Evolutionary conservation across 257 asterid species (phyloP).

Genomic region (Sherardia arvensis): DNA sequence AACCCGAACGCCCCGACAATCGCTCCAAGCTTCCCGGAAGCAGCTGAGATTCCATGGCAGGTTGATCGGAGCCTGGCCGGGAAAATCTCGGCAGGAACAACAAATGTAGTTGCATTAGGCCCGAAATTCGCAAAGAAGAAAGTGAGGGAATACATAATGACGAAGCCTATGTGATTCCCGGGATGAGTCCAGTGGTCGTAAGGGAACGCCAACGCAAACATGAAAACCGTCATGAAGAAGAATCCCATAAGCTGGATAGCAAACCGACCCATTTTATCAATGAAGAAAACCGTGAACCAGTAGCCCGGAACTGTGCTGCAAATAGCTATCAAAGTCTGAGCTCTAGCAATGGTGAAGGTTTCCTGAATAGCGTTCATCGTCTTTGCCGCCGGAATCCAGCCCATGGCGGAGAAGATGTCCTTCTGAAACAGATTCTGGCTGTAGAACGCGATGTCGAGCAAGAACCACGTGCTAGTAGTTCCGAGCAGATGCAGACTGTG

Average conservation of each 20-base stretch:
- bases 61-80: slow-evolving; percentile 59
- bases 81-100: slow-evolving; percentile 63
- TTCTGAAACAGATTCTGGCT: slow-evolving; percentile 59
- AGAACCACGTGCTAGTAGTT: slow-evolving; percentile 47
- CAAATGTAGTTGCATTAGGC: slow-evolving; percentile 54
- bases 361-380: slow-evolving; percentile 41
- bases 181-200: slow-evolving; percentile 47
- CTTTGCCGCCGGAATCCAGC: slow-evolving; percentile 55
- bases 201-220: slow-evolving; percentile 51
- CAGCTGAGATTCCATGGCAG: slow-evolving; percentile 66
- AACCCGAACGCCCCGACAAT: slow-evolving; percentile 67
- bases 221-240: slow-evolving; percentile 43
- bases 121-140: slow-evolving; percentile 60
- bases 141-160: slow-evolving; percentile 37
- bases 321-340: slow-evolving; percentile 51
- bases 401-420: slow-evolving; percentile 49
- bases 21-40: slow-evolving; percentile 58
- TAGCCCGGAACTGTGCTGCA: slow-evolving; percentile 62
- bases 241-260: slow-evolving; percentile 43
- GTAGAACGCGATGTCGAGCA: slow-evolving; percentile 55
- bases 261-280: slow-evolving; percentile 39
- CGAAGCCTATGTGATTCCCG: slow-evolving; percentile 36
- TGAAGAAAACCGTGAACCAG: slow-evolving; percentile 49
- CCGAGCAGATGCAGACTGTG: slow-evolving; percentile 60
- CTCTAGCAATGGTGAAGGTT: slow-evolving; percentile 39